Evolutionary conservation across 352 stramenopile genomes (phyloP).

Genomic region (Globisporangium paroecandrum): DNA sequence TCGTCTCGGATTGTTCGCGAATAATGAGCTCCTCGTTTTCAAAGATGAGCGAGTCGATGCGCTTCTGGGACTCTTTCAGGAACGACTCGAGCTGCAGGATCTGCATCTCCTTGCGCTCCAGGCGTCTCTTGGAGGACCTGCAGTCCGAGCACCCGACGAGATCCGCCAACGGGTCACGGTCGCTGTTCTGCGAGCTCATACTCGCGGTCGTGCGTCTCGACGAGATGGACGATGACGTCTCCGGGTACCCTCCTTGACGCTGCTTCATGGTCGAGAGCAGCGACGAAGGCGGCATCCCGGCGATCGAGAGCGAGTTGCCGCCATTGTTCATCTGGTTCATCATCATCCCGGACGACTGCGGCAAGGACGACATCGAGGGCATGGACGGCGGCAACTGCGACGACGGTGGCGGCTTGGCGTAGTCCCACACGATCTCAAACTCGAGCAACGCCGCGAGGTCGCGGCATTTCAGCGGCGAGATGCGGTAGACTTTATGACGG

Average conservation of each 20-base stretch:
- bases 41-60: slow-evolving; percentile 55
- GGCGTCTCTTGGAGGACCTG: slow-evolving; percentile 45
- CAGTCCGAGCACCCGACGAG: slow-evolving; percentile 43
- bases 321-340: slow-evolving; percentile 14
- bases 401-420: slow-evolving; percentile 15
- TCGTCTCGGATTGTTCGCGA: slow-evolving; percentile 61
- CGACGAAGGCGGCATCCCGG: slow-evolving; percentile 37
- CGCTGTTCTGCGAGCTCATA: slow-evolving; percentile 57
- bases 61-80: slow-evolving; percentile 75
- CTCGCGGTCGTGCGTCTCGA: slow-evolving; percentile 55
- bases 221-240: slow-evolving; percentile 32
- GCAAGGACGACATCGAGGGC: slow-evolving; percentile 11
- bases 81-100: slow-evolving; percentile 76
- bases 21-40: slow-evolving; percentile 67
- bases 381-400: slow-evolving; percentile 12
- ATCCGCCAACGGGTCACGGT: slow-evolving; percentile 42
- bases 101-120: slow-evolving; percentile 73
- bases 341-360: slow-evolving; percentile 17
- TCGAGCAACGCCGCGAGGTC: slow-evolving; percentile 70
- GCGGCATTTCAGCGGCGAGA: slow-evolving; percentile 72
- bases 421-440: slow-evolving; percentile 75
- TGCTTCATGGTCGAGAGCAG: slow-evolving; percentile 32
- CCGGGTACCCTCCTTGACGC: slow-evolving; percentile 12
- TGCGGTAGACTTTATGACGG: slow-evolving; percentile 48
- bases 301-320: slow-evolving; percentile 16